These are phyloP conservation scores for Ogataea dorogensis DNA, from an alignment of 805 yeast genomes.

Conservation along the genomic window DNA sequence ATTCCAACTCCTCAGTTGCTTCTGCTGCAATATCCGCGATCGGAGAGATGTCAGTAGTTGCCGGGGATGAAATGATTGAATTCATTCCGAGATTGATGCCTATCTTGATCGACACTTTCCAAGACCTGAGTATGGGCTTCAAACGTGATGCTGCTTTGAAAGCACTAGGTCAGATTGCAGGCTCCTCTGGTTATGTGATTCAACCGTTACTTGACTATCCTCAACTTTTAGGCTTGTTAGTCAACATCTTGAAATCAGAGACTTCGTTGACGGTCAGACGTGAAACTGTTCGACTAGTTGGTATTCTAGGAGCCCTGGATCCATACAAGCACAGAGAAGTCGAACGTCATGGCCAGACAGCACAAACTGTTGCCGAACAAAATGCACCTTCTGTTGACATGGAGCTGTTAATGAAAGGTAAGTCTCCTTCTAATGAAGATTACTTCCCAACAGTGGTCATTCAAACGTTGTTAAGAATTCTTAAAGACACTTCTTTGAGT, in stretches of 20 bases:
- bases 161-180: constrained; percentile 83
- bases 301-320: constrained; percentile 94
- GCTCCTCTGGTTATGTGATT: constrained; percentile 92
- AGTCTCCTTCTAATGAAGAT: constrained; percentile 89
- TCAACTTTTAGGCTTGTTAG: constrained; percentile 75
- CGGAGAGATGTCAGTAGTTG: constrained; percentile 86
- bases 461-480: constrained; percentile 74
- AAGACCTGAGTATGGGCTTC: constrained; percentile 85
- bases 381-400: constrained; percentile 90
- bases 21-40: constrained; percentile 81
- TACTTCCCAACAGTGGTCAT: constrained; percentile 95
- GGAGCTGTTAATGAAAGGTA: constrained; percentile 86
- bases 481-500: constrained; percentile 81
- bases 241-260: constrained; percentile 79
- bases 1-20: constrained; percentile 75
- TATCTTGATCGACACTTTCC: constrained; percentile 77
- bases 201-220: constrained; percentile 93
- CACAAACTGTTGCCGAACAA: constrained; percentile 55
- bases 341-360: constrained; percentile 51
- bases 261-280: constrained; percentile 70
- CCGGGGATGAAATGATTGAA: constrained; percentile 78
- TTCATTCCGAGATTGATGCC: constrained; percentile 83
- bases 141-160: constrained; percentile 88
- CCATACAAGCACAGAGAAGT: constrained; percentile 94
- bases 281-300: constrained; percentile 85